phyloP scores from a whole-genome alignment of 331 rosid genomes.

The Phaseolus coccineus region DNA sequence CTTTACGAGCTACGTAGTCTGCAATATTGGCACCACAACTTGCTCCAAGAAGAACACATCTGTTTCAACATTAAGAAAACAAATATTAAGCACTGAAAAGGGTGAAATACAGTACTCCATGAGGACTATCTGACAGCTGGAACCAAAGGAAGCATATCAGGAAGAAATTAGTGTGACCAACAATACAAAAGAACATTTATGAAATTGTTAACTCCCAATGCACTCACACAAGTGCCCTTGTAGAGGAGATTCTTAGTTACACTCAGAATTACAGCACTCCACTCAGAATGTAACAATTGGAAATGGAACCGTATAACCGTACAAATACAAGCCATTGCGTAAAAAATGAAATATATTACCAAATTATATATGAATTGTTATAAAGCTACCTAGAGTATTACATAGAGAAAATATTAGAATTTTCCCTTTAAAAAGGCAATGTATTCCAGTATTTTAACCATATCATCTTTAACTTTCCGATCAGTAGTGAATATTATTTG shows the following conservation, averaged over 20 bases:
- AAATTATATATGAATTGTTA: conserved; percentile 2
- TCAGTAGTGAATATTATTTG: neutral
- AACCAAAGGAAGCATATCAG: conserved; percentile 26
- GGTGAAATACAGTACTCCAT: conserved; percentile 8
- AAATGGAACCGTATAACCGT: neutral
- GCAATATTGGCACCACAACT: conserved; percentile 99
- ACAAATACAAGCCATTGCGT: neutral
- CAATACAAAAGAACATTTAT: conserved; percentile 10
- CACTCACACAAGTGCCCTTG: conserved; percentile 10
- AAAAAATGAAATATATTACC: neutral
- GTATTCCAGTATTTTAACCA: neutral
- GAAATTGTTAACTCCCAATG: conserved; percentile 33
- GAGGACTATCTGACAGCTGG: conserved; percentile 20
- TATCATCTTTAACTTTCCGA: neutral
- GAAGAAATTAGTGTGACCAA: conserved; percentile 12
- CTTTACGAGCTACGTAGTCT: conserved; percentile 87
- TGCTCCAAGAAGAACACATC: conserved; percentile 95
- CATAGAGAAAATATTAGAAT: neutral
- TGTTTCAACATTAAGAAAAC: conserved; percentile 51
- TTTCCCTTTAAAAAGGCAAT: neutral
- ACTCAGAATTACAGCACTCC: neutral
- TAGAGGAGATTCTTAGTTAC: neutral
- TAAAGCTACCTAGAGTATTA: neutral
- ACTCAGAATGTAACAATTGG: neutral
- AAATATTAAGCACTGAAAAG: conserved; percentile 33